Conservation (phyloP, 441 rosid species). For the Pelargonium myrrhifolium region DNA sequence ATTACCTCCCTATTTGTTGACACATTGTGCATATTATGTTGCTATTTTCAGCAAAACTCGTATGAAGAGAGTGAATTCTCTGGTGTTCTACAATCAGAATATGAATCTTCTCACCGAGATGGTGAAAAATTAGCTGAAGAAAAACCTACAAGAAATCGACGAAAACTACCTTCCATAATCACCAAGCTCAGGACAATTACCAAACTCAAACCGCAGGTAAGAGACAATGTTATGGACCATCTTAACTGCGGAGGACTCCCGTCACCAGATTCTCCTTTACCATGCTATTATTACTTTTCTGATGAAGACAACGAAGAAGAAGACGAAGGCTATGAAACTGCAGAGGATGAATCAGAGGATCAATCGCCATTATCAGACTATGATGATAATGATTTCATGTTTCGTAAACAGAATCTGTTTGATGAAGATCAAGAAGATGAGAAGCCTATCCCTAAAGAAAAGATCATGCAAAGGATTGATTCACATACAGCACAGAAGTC, state of each 20-base stretch:
- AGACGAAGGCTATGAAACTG: constrained; percentile 38
- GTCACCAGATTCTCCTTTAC: neutral
- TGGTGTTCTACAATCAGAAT: constrained; percentile 23
- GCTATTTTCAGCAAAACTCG: constrained; percentile 63
- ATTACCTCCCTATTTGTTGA: no score
- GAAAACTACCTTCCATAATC: constrained; percentile 27
- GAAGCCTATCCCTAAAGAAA: constrained; percentile 39
- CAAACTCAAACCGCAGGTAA: constrained; percentile 13
- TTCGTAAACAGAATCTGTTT: constrained; percentile 40
- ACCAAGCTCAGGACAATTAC: constrained; percentile 37
- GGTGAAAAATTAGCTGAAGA: constrained; percentile 20
- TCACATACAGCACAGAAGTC: constrained; percentile 60
- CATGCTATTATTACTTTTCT: constrained; percentile 13
- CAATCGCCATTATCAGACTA: constrained; percentile 30
- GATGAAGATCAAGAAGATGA: constrained; percentile 37
- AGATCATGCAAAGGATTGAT: constrained; percentile 59
- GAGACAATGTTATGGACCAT: constrained; percentile 17
- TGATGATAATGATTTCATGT: constrained; percentile 20
- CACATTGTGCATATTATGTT: no score
- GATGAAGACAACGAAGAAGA: neutral
- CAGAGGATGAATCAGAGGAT: constrained; percentile 64
- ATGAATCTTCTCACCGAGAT: constrained; percentile 21
- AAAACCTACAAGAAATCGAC: constrained; percentile 13
- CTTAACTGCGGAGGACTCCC: constrained; percentile 19
- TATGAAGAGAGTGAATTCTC: constrained; percentile 45